These are phyloP conservation scores for Heliosperma pusillum DNA, from an alignment of 148 eudicot genomes.

Conservation along the genomic window DNA sequence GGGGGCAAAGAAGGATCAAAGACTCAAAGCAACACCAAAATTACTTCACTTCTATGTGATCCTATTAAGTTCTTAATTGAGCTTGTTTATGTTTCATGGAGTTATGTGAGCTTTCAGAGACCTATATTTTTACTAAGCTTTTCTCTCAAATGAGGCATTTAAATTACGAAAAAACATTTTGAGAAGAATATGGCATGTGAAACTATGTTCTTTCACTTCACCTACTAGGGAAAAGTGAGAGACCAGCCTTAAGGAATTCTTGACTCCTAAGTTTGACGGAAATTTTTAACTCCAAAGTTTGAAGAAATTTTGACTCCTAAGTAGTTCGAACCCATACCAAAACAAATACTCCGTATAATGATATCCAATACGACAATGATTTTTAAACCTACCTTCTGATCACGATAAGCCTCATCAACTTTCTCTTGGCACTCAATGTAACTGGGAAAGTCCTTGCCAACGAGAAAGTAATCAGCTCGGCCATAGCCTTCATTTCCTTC, in stretches of 20 bases:
- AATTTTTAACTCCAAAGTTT: not conserved
- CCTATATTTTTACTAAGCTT: not conserved
- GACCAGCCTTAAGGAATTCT: not conserved
- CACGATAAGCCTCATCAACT: conserved; percentile 82
- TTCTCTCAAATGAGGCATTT: not conserved
- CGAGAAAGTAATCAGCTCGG: conserved; percentile 91
- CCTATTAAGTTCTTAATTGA: no score
- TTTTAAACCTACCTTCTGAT: conserved; percentile 57
- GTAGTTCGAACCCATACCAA: not conserved
- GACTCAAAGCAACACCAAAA: not conserved
- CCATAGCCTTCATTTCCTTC: conserved; percentile 94
- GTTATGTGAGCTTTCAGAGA: not conserved
- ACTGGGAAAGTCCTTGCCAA: conserved; percentile 93
- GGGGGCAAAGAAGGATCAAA: not conserved
- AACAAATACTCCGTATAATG: not conserved
- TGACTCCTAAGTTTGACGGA: no score
- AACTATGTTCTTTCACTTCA: not conserved
- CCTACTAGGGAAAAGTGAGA: conserved; percentile 3
- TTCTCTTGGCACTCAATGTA: conserved; percentile 91
- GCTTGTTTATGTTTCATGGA: not conserved
- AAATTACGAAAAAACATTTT: not conserved
- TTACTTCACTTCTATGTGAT: not conserved
- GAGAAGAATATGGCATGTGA: not conserved
- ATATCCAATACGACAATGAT: not conserved
- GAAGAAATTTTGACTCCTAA: not conserved